Conservation (phyloP, 2,329 filamentous ascomycete genomes). For the Ilyonectria mors-panacis region DNA sequence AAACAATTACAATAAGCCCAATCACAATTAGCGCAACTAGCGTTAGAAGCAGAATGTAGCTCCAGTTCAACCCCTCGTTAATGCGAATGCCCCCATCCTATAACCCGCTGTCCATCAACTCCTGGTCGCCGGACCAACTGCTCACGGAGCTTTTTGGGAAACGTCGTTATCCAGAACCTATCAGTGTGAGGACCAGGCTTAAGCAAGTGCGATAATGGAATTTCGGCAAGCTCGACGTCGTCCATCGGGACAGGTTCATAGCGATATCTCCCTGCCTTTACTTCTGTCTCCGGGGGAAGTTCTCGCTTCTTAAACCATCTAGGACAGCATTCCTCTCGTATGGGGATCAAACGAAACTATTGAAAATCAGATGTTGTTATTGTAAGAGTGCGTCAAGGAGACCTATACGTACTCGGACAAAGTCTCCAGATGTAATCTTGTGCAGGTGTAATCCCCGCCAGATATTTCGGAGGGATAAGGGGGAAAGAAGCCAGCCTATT, state of each 20-base stretch:
- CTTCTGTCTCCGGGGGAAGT: not conserved
- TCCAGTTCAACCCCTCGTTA: not conserved
- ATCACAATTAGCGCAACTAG: not conserved
- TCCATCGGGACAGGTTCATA: conserved; percentile 3
- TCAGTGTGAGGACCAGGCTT: not conserved
- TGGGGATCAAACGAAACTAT: not conserved
- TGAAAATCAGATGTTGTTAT: not conserved
- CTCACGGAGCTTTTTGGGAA: not conserved
- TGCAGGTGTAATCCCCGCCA: not conserved
- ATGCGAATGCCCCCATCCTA: not conserved
- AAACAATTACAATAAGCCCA: not conserved
- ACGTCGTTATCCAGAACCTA: not conserved
- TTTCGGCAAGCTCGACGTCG: not conserved
- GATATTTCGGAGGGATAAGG: not conserved
- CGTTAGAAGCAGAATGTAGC: not conserved
- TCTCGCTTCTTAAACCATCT: not conserved
- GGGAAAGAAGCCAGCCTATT: not conserved
- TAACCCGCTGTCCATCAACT: not conserved
- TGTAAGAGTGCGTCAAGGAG: not conserved
- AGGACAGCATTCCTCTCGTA: not conserved
- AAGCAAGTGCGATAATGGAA: not conserved
- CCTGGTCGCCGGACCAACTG: not conserved
- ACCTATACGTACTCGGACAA: not conserved
- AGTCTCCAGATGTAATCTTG: not conserved
- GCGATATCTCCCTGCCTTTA: not conserved